Conservation (phyloP, 164 flowering plant genomes). For the Magnolia sinica region DNA sequence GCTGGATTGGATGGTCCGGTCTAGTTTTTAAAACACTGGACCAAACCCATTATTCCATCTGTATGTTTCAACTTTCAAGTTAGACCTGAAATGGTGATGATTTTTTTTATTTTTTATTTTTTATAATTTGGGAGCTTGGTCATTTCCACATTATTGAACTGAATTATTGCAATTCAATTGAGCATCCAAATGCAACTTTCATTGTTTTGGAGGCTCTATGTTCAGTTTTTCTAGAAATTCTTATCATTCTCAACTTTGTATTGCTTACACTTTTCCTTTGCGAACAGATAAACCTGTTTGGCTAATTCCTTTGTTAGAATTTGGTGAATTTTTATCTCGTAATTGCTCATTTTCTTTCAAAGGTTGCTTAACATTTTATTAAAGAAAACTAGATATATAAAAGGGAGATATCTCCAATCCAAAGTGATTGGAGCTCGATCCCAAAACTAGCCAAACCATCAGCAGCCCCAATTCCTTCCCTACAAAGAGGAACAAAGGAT, state of each 20-base stretch:
- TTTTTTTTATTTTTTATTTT: neutral
- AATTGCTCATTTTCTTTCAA: neutral
- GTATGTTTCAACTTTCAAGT: too few species aligned
- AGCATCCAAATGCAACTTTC: neutral
- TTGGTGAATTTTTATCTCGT: neutral
- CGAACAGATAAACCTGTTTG: neutral
- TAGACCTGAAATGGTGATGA: too few species aligned
- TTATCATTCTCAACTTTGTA: neutral
- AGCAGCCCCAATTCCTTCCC: too few species aligned
- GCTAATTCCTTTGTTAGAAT: neutral
- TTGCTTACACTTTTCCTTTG: neutral
- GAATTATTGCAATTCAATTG: neutral
- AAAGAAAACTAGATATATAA: too few species aligned
- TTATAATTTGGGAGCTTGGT: neutral
- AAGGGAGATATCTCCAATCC: too few species aligned
- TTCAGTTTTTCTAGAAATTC: neutral
- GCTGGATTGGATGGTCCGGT: too few species aligned
- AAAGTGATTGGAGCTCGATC: too few species aligned
- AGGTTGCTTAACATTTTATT: too few species aligned
- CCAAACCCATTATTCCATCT: too few species aligned
- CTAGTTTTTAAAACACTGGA: too few species aligned
- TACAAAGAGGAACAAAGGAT: too few species aligned
- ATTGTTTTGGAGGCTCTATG: neutral
- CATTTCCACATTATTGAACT: neutral
- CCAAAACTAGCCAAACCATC: too few species aligned